Conservation (phyloP, 2,329 filamentous ascomycete genomes). For the Dothistroma pini region DNA sequence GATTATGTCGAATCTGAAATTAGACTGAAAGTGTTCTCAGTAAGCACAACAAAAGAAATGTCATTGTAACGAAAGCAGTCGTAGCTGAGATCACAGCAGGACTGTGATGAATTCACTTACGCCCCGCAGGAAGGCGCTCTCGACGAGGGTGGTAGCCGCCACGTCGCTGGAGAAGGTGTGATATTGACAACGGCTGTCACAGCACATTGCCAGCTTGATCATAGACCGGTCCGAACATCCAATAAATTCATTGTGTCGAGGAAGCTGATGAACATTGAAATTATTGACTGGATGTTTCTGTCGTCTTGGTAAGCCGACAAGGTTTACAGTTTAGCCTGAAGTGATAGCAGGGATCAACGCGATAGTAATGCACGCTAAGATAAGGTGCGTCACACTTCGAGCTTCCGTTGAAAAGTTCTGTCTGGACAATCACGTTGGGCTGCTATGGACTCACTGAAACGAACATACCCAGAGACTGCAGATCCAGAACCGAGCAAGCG, state of each 20-base stretch:
- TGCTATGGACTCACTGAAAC: constrained; percentile 4
- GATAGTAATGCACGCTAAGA: not conserved
- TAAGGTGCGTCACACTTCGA: not conserved
- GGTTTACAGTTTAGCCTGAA: not conserved
- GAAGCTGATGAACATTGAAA: not conserved
- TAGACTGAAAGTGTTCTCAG: not conserved
- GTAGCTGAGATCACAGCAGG: not conserved
- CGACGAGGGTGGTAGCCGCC: not conserved
- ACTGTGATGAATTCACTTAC: not conserved
- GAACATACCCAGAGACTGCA: not conserved
- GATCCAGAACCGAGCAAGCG: not conserved
- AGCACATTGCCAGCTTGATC: too few species aligned
- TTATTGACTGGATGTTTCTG: not conserved
- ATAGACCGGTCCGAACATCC: too few species aligned
- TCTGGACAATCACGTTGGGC: not conserved
- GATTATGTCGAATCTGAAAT: not conserved
- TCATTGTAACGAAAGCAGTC: not conserved
- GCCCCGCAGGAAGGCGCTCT: not conserved
- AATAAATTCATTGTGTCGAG: not conserved
- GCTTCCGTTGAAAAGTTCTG: not conserved
- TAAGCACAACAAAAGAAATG: not conserved
- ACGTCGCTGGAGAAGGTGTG: not conserved
- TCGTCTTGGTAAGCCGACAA: not conserved
- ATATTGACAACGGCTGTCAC: too few species aligned
- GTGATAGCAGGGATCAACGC: not conserved